Evolutionary conservation across 163 green algal genomes (phyloP), one percentile per base, ranked within the genome.

Genomic region (Trebouxia gelatinosa): DNA sequence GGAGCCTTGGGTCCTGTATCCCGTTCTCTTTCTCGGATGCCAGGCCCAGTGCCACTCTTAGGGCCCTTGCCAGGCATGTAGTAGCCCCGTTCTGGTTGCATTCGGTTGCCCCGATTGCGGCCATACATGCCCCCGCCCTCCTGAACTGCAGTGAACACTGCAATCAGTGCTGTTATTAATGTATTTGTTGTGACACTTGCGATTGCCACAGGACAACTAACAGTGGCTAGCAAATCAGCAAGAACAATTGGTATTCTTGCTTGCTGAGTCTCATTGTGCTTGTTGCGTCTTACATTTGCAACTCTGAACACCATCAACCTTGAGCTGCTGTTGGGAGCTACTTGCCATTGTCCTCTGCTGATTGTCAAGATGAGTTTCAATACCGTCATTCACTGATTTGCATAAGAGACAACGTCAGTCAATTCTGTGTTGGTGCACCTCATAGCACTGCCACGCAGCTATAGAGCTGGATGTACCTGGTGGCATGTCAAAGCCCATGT

Each of bases 1-100:
- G 81, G 76, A 37, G 32, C 64, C n/a, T n/a, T n/a, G n/a, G n/a
- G n/a, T 72, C 64, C 50, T 1, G 50, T 23, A 72, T 37, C 64
- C 35, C 50, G 35, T 17, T 72, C 64, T 32, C 64, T 54, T 34
- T 72, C 64, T 34, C 64, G 32, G 21, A 72, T 34, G 3, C 64
- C 64, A 34, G 64, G 64, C 21, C 64, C 64, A 51, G 64, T 32
- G 26, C 64, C 37, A 23, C 64, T 37, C 21, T 37, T 72, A 11
- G 64, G 64, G 13, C 64, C 64, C 23, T 37, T 51, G 35, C 64
- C 64, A 35, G 64, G 64, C 64, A 72, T 72, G 64, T 72, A 72
- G 64, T 72, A 72, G 35, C 64, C 64, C 26, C 64, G 31, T 6
- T 72, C 64, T 51, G 50, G 64, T 4, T 50, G 31, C 9, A 9